Evolutionary conservation across 768 basidiomycete species (phyloP).

Genomic region (Tubosaeta sp.): DNA sequence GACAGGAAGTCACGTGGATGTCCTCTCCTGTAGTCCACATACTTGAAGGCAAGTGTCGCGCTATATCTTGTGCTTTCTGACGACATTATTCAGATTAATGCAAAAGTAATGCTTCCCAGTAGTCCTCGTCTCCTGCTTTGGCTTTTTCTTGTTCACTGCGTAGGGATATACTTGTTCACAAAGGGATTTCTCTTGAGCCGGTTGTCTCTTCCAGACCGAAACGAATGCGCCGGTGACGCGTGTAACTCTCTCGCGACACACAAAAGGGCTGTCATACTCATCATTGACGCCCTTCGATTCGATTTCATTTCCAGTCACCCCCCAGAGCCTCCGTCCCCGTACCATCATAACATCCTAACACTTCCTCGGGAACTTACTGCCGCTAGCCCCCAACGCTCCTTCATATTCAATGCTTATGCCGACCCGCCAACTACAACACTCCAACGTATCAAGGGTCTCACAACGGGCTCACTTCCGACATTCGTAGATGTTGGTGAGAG

Average conservation of each 20-base stretch:
- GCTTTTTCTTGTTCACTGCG: conserved; percentile 63
- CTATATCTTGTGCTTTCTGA: not conserved
- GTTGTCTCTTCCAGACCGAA: conserved; percentile 26
- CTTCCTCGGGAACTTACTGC: conserved; percentile 71
- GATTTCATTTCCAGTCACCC: conserved; percentile 84
- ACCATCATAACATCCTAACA: conserved; percentile 80
- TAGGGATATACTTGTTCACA: conserved; percentile 86
- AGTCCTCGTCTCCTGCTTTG: conserved; percentile 41
- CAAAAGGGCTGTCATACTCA: conserved; percentile 73
- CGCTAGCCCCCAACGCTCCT: conserved; percentile 62
- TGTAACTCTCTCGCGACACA: conserved; percentile 50
- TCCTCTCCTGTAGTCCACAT: too few species aligned
- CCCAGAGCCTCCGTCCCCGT: conserved; percentile 49
- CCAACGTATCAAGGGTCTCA: conserved; percentile 92
- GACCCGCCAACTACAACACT: conserved; percentile 96
- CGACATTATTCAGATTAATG: conserved; percentile 5
- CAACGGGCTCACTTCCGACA: conserved; percentile 92
- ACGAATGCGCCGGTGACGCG: conserved; percentile 55
- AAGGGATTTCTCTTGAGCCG: conserved; percentile 89
- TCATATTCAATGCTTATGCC: conserved; percentile 85
- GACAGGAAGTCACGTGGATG: too few species aligned
- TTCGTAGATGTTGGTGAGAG: conserved; percentile 93
- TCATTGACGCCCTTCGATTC: conserved; percentile 91
- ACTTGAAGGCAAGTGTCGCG: too few species aligned
- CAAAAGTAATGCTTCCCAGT: conserved; percentile 16